Evolutionary conservation across 2,329 filamentous ascomycete species (phyloP), one percentile per base, ranked within the genome.

Genomic region (Sarocladium brachiariae): DNA sequence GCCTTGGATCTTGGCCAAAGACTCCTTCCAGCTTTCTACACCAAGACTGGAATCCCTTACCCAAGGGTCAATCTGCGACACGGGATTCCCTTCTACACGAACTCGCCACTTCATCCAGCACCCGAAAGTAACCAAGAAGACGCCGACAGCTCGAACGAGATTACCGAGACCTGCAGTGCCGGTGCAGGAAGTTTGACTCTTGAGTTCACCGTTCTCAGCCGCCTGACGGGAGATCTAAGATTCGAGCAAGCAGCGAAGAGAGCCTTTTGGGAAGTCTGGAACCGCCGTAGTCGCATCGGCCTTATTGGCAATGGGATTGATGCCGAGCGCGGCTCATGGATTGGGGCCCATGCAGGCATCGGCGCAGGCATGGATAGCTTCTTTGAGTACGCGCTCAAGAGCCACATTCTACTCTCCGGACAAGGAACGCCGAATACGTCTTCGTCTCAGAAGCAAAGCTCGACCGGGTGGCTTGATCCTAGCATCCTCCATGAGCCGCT

Each of bases 181-280:
- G 93, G 93, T 38, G 93, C 93, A n/a, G 93, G 91, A 50, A 97
- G 91, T 65, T 74, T 99, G 23, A 89, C 96, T 2, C 77, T 99
- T 1, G 93, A 99, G 63, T 96, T 97, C 58, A 88, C 90, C 1
- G 89, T 91, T 0, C 74, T 99, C 43, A 96, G 90, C 61, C 81
- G 93, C 21, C 74, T 99, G 43, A 95, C 89, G 0, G 89, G 88
- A 10, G 89, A 97, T 63, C 72, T 77, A 9, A 81, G 87, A n/a
- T 99, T 95, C 60, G 93, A 99, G 66, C 82, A 87, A 61, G 77
- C 88, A 14, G 92, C 89, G 1, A 97, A 97, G 67, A 77, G 87
- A 51, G 92, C 93, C 1, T 99, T 99, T 61, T 96, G 92, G 90
- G 87, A 91, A 21, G 89, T 99, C n/a, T 99, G 93, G 93, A 76